These are phyloP conservation scores for Suhomyces emberorum DNA, from an alignment of 805 yeast species.

Conservation along the genomic window DNA sequence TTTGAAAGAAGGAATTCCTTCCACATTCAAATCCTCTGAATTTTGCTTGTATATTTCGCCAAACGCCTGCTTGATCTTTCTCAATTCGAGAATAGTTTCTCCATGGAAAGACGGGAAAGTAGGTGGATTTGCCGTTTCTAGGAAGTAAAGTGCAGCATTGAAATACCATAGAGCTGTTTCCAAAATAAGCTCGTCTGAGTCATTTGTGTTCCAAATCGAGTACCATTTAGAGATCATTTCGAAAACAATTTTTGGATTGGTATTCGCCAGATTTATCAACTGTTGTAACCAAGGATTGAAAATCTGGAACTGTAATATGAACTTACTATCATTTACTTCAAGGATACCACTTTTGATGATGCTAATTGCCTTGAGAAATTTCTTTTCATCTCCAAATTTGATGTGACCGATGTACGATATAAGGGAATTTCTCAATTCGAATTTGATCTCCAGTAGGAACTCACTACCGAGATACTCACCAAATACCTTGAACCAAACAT, in stretches of 20 bases:
- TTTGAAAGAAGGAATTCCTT: slow-evolving; percentile 42
- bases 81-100: not conserved
- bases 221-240: slow-evolving; percentile 19
- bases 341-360: not conserved
- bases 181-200: not conserved
- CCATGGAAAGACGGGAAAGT: slow-evolving; percentile 14
- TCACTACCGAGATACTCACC: slow-evolving; percentile 13
- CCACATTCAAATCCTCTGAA: slow-evolving; percentile 11
- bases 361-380: not conserved
- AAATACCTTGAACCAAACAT: slow-evolving; percentile 15
- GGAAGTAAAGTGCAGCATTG: slow-evolving; percentile 11
- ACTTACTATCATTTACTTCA: slow-evolving; percentile 3
- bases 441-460: slow-evolving; percentile 1
- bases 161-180: slow-evolving; percentile 24
- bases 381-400: not conserved
- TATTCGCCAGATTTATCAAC: slow-evolving; percentile 10
- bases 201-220: slow-evolving; percentile 6
- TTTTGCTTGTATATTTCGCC: not conserved
- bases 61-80: not conserved
- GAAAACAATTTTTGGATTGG: slow-evolving; percentile 1
- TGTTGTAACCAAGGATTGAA: slow-evolving; percentile 37
- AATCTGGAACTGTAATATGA: slow-evolving; percentile 24
- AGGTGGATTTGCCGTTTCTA: slow-evolving; percentile 4
- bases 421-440: slow-evolving; percentile 1
- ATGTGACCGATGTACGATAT: no score